These are phyloP conservation scores for Acanthamoeba sp. DNA, from an alignment of 208 protist species.

Conservation along the genomic window DNA sequence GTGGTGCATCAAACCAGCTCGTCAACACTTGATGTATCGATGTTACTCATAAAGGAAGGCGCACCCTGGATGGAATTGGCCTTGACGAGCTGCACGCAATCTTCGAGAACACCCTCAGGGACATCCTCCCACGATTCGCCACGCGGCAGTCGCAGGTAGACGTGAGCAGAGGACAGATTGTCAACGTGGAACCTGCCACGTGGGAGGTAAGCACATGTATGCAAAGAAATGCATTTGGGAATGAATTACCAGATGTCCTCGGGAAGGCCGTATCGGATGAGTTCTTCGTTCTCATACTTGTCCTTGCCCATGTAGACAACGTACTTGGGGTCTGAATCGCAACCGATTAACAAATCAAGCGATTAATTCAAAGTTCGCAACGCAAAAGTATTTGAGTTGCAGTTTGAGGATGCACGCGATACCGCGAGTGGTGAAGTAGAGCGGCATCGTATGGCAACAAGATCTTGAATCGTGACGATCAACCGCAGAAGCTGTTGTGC, in stretches of 20 bases:
- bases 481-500: not conserved
- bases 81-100: constrained; percentile 98
- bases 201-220: not conserved
- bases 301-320: constrained; percentile 98
- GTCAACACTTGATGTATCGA: too few species aligned
- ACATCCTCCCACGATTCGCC: constrained; percentile 95
- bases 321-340: constrained; percentile 90
- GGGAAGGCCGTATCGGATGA: constrained; percentile 97
- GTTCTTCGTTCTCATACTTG: constrained; percentile 99
- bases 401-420: not conserved
- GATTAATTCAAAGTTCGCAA: not conserved
- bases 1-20: too few species aligned
- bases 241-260: constrained; percentile 95
- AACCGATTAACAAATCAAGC: not conserved
- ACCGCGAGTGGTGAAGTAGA: constrained; percentile 14
- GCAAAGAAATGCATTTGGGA: not conserved
- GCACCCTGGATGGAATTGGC: constrained; percentile 97
- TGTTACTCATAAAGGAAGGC: too few species aligned
- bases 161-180: constrained; percentile 96
- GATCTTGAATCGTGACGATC: not conserved
- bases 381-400: not conserved
- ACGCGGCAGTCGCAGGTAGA: constrained; percentile 96
- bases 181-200: constrained; percentile 97
- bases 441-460: not conserved
- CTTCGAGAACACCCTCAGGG: constrained; percentile 95